phyloP scores from a whole-genome alignment of 305 asterid species.

The Rubia tinctorum region DNA sequence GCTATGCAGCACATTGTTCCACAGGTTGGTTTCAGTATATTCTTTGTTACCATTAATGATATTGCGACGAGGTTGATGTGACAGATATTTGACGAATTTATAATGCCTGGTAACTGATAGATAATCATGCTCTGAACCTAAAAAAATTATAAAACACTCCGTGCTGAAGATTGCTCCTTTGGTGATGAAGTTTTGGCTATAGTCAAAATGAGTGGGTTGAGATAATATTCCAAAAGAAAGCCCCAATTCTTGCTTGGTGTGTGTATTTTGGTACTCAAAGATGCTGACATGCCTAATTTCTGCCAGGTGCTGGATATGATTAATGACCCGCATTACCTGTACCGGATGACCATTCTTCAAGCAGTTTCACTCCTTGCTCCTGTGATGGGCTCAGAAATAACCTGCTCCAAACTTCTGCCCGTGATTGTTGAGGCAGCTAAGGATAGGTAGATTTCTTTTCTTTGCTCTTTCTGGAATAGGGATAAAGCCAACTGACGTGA shows the following conservation, averaged over 20 bases:
- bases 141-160: not conserved
- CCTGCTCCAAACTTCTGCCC: constrained; percentile 39
- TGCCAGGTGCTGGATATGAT: constrained; percentile 39
- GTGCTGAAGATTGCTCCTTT: not conserved
- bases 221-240: not conserved
- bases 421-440: constrained; percentile 35
- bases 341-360: constrained; percentile 42
- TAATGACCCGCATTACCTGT: constrained; percentile 43
- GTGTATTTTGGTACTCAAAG: not conserved
- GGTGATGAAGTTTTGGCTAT: not conserved
- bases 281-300: constrained; percentile 7
- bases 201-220: not conserved
- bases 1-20: constrained; percentile 48
- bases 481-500: constrained; percentile 10
- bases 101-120: not conserved
- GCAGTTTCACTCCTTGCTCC: constrained; percentile 49
- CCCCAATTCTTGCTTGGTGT: not conserved
- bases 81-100: no score
- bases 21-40: constrained; percentile 30
- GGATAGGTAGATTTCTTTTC: constrained; percentile 26
- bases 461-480: not conserved
- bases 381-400: constrained; percentile 44
- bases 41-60: not conserved
- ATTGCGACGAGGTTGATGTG: not conserved
- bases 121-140: not conserved